phyloP scores from a whole-genome alignment of 345 rosid genomes.

The Hibiscus syriacus region DNA sequence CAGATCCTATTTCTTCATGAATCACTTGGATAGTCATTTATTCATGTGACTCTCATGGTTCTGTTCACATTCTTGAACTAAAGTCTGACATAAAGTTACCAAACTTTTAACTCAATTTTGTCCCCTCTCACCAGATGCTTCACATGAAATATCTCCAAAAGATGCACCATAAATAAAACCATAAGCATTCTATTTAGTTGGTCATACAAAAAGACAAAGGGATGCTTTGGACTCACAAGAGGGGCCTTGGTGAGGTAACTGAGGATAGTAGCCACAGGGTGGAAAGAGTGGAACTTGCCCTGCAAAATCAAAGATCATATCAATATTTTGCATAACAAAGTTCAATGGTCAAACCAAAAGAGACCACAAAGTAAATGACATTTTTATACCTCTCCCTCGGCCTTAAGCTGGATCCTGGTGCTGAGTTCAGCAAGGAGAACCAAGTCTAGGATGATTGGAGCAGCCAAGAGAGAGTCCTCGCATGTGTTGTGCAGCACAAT shows the following conservation, averaged over 20 bases:
- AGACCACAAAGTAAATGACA: neutral
- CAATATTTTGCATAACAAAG: neutral
- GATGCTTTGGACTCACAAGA: slow-evolving; percentile 45
- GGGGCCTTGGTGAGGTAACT: slow-evolving; percentile 99
- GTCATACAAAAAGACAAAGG: neutral
- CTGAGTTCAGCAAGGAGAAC: slow-evolving; percentile 96
- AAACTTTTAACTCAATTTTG: neutral
- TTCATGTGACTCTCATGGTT: neutral
- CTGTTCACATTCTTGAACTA: neutral
- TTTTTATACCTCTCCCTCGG: slow-evolving; percentile 66
- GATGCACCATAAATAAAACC: neutral
- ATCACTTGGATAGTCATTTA: too few species aligned
- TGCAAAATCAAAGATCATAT: slow-evolving; percentile 21
- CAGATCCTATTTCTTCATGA: neutral
- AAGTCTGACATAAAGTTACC: neutral
- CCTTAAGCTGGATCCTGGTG: slow-evolving; percentile 75
- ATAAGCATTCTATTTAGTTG: neutral
- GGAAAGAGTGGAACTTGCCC: slow-evolving; percentile 95
- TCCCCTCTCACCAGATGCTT: neutral
- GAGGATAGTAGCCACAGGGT: slow-evolving; percentile 95
- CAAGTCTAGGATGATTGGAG: slow-evolving; percentile 89
- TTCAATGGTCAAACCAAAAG: neutral
- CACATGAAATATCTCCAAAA: neutral
- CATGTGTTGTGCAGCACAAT: slow-evolving; percentile 93
- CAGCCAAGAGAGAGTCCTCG: slow-evolving; percentile 96